phyloP scores from a whole-genome alignment of 306 rosid genomes.

The Cicer cuneatum region DNA sequence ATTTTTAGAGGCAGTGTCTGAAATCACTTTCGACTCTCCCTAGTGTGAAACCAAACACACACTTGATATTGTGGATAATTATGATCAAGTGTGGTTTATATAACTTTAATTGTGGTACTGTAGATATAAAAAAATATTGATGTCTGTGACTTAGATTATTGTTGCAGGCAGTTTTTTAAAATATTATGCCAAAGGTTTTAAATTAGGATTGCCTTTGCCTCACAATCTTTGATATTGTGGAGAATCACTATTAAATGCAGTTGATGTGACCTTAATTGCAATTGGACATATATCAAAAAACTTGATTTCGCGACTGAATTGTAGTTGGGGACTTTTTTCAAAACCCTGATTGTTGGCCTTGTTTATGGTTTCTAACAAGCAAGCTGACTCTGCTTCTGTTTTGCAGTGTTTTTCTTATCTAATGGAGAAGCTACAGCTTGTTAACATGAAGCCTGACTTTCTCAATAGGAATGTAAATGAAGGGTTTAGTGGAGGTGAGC shows the following conservation, averaged over 20 bases:
- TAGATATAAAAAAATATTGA: not conserved
- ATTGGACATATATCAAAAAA: not conserved
- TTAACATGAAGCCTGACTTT: slow-evolving; percentile 90
- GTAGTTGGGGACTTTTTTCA: not conserved
- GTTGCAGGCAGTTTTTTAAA: not conserved
- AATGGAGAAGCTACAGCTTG: slow-evolving; percentile 81
- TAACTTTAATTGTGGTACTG: not conserved
- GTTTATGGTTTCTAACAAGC: not conserved
- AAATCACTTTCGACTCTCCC: not conserved
- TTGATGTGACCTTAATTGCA: not conserved
- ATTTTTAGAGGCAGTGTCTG: no score
- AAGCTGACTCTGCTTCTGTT: slow-evolving; percentile 27
- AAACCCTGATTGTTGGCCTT: not conserved
- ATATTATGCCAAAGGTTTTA: no score
- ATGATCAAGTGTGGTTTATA: not conserved
- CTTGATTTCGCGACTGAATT: not conserved
- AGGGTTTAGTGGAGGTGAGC: slow-evolving; percentile 98
- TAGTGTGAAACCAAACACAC: no score
- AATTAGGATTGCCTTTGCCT: not conserved
- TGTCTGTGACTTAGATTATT: not conserved
- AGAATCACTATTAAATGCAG: not conserved
- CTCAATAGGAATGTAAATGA: slow-evolving; percentile 92
- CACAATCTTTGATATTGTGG: not conserved
- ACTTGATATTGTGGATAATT: not conserved
- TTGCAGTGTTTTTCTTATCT: slow-evolving; percentile 81